Conservation (phyloP, 768 basidiomycete genomes). For the Dentipellis sp. region DNA sequence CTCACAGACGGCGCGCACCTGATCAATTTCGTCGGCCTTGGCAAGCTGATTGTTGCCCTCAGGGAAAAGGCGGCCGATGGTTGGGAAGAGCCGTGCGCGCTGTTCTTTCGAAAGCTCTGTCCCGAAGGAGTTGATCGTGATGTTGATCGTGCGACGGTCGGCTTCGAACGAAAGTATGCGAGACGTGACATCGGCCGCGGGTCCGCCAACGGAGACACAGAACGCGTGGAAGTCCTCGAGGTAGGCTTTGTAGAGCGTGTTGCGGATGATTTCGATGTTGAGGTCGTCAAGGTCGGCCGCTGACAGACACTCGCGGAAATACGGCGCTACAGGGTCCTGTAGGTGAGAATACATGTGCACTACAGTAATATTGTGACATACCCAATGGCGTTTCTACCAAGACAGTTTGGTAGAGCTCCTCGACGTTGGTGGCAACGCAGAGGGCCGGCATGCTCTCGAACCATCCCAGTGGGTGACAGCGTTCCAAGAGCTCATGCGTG, state of each 20-base stretch:
- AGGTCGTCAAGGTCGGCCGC: slow-evolving; percentile 96
- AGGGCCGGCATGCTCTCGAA: slow-evolving; percentile 99
- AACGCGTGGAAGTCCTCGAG: slow-evolving; percentile 94
- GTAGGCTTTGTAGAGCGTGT: slow-evolving; percentile 98
- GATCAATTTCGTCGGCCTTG: slow-evolving; percentile 90
- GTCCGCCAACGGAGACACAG: slow-evolving; percentile 67
- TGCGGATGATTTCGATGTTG: slow-evolving; percentile 99
- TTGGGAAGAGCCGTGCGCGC: slow-evolving; percentile 88
- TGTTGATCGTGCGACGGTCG: slow-evolving; percentile 93
- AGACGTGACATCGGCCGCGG: slow-evolving; percentile 90
- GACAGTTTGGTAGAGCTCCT: slow-evolving; percentile 94
- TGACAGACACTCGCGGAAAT: slow-evolving; percentile 93
- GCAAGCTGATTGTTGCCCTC: slow-evolving; percentile 93
- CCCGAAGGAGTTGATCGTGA: slow-evolving; percentile 98
- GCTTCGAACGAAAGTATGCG: slow-evolving; percentile 92
- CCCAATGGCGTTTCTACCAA: slow-evolving; percentile 96
- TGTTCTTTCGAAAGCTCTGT: slow-evolving; percentile 94
- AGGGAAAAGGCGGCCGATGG: slow-evolving; percentile 88
- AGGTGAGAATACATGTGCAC: not conserved
- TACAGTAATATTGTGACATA: slow-evolving; percentile 29
- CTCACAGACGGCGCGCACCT: slow-evolving; percentile 83
- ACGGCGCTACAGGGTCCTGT: slow-evolving; percentile 52
- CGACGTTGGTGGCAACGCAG: slow-evolving; percentile 98
- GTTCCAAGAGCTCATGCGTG: slow-evolving; percentile 90
- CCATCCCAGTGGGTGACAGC: slow-evolving; percentile 93